Percentiles rank a stretch among this genome's conserved stretches.
Conservation (phyloP, 1,139 yeast species). For the Kurtzmaniella quercitrusa region DNA sequence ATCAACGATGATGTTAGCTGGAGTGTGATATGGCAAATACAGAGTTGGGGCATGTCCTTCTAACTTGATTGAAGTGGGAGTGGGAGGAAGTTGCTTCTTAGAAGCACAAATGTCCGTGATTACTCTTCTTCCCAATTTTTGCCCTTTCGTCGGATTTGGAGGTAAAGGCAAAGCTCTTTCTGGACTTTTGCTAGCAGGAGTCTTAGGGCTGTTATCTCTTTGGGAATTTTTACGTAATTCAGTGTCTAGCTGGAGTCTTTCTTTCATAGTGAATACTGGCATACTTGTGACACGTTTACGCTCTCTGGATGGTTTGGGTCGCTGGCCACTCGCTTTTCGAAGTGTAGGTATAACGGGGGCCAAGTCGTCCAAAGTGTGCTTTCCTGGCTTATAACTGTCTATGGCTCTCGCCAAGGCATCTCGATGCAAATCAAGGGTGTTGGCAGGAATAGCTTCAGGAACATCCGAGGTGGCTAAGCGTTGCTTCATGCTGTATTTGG, state of each 20-base stretch:
- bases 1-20: conserved; percentile 6
- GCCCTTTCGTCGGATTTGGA: background rate
- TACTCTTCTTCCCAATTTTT: background rate
- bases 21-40: background rate
- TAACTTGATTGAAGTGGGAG: background rate
- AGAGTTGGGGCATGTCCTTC: background rate
- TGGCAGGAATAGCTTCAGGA: conserved; percentile 22
- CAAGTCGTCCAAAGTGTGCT: conserved; percentile 23
- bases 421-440: conserved; percentile 10
- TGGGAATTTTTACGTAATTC: background rate
- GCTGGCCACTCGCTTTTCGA: background rate
- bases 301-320: background rate
- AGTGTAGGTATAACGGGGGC: conserved; percentile 28
- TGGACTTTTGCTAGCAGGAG: background rate
- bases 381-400: conserved; percentile 25
- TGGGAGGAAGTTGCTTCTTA: background rate
- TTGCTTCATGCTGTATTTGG: conserved; percentile 15
- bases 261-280: conserved; percentile 3
- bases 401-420: conserved; percentile 28
- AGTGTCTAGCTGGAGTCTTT: background rate
- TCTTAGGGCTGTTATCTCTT: background rate
- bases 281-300: conserved; percentile 3
- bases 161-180: background rate
- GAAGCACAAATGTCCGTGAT: background rate
- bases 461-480: conserved; percentile 20